Conservation (phyloP, 352 stramenopile species). For the Pythium chondricola region DNA sequence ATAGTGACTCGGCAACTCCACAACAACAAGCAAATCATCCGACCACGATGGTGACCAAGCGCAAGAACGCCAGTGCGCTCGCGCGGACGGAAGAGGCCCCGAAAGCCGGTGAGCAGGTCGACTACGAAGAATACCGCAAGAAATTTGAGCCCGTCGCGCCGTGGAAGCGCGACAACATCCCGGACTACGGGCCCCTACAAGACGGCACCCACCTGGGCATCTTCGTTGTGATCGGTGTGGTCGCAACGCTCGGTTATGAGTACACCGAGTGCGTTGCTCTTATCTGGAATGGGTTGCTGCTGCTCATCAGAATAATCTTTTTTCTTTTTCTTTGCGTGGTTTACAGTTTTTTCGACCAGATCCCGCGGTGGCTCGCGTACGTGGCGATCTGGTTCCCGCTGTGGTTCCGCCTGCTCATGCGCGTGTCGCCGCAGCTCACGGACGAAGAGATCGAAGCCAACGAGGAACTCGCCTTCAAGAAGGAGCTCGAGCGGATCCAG, state of each 20-base stretch:
- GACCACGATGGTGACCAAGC: conserved; percentile 23
- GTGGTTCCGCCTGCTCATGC: conserved; percentile 67
- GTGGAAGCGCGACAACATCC: conserved; percentile 76
- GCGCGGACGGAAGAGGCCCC: conserved; percentile 12
- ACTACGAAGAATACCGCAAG: conserved; percentile 56
- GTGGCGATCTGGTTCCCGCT: conserved; percentile 75
- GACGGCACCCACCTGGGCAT: conserved; percentile 58
- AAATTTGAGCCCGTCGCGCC: conserved; percentile 71
- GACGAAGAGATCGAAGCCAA: conserved; percentile 50
- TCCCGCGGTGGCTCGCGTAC: conserved; percentile 69
- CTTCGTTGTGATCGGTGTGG: conserved; percentile 61
- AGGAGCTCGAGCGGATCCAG: conserved; percentile 36
- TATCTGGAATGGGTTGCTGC: background rate
- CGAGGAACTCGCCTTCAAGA: conserved; percentile 42
- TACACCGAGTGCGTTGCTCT: conserved; percentile 34
- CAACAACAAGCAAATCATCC: no score
- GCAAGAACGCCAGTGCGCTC: conserved; percentile 22
- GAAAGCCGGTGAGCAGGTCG: conserved; percentile 13
- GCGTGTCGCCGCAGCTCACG: conserved; percentile 51
- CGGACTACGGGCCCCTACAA: conserved; percentile 64
- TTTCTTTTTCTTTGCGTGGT: background rate
- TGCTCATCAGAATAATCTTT: background rate
- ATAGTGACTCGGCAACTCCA: no score
- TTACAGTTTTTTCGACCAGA: conserved; percentile 59
- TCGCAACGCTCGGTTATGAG: conserved; percentile 68